Percentiles rank a stretch among this genome's conserved stretches.
Evolutionary conservation across 495 filamentous ascomycete genomes (phyloP).

Genomic region (Penicillium manginii): DNA sequence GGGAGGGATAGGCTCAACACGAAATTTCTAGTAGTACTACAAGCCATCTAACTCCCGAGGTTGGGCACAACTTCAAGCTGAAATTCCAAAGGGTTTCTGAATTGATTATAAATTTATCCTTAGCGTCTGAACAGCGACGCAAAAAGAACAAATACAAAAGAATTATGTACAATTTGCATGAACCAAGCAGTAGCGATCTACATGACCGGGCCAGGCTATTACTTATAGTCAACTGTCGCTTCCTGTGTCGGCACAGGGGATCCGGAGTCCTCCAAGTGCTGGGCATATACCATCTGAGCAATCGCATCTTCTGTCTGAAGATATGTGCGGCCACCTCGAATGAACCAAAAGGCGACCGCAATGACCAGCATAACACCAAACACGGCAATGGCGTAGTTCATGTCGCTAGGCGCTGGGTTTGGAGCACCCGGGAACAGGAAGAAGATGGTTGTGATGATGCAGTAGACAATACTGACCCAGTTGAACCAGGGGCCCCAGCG

Average conservation of each 20-base stretch:
- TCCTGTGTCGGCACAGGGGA: slow-evolving; percentile 8
- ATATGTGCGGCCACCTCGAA: slow-evolving; percentile 42
- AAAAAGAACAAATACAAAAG: background rate
- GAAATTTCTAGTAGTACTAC: too few relatives aligned
- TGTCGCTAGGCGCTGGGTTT: slow-evolving; percentile 44
- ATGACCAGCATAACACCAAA: slow-evolving; percentile 55
- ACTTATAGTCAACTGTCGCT: slow-evolving; percentile 46
- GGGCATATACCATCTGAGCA: slow-evolving; percentile 45
- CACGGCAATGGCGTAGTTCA: slow-evolving; percentile 56
- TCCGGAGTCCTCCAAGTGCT: slow-evolving; percentile 37
- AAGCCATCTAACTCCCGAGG: too few relatives aligned
- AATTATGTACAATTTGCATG: slow-evolving; percentile 3
- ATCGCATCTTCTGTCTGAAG: slow-evolving; percentile 47
- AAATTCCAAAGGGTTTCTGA: too few relatives aligned
- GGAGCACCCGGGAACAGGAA: slow-evolving; percentile 50
- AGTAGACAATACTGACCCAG: slow-evolving; percentile 50
- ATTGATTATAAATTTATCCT: background rate
- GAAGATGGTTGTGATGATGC: slow-evolving; percentile 50
- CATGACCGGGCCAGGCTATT: background rate
- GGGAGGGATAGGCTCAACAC: too few relatives aligned
- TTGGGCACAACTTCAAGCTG: too few relatives aligned
- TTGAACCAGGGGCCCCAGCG: slow-evolving; percentile 42
- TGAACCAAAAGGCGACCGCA: slow-evolving; percentile 47
- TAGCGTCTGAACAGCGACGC: background rate
- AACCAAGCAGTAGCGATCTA: background rate